These are phyloP conservation scores for Moniliella sp. DNA, from an alignment of 1,284 basidiomycete species.

Conservation along the genomic window DNA sequence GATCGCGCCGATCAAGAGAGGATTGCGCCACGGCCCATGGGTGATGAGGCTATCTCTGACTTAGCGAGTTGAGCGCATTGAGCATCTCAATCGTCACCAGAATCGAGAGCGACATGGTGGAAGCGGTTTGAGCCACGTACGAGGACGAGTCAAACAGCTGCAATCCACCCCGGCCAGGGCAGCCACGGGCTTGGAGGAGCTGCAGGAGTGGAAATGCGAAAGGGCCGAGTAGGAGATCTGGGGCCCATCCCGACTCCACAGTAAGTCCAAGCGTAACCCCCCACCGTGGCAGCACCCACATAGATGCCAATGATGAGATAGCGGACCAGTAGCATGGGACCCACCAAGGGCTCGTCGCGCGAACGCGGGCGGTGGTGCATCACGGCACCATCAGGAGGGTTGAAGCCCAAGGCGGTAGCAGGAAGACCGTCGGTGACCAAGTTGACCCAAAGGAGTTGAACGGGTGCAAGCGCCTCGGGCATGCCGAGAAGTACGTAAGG, in stretches of 20 bases:
- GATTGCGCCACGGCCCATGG: constrained; percentile 78
- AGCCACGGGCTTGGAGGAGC: too few relatives aligned
- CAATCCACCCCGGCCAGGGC: too few relatives aligned
- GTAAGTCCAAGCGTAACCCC: constrained; percentile 97
- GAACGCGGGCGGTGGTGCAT: constrained; percentile 38
- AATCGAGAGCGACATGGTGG: constrained; percentile 84
- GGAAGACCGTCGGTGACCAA: constrained; percentile 20
- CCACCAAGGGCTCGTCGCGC: constrained; percentile 68
- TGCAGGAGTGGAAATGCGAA: too few relatives aligned
- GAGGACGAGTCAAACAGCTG: too few relatives aligned
- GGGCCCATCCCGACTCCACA: constrained; percentile 67
- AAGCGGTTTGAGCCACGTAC: constrained; percentile 55
- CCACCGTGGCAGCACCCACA: constrained; percentile 85
- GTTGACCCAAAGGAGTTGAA: constrained; percentile 22
- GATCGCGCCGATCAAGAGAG: constrained; percentile 36
- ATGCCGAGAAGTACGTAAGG: constrained; percentile 19
- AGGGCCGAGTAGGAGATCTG: constrained; percentile 83
- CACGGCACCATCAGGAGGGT: constrained; percentile 15
- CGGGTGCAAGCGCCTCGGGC: constrained; percentile 14
- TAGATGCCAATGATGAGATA: constrained; percentile 82
- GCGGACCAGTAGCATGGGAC: constrained; percentile 80
- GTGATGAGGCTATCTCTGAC: constrained; percentile 77
- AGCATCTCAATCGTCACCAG: constrained; percentile 92
- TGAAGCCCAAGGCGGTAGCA: constrained; percentile 21
- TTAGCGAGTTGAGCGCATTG: constrained; percentile 93